A percentile compares a stretch with the other conserved stretches of the same genome.
phyloP scores from a whole-genome alignment of 2,329 filamentous ascomycete genomes.

The Pezicula carpinea region DNA sequence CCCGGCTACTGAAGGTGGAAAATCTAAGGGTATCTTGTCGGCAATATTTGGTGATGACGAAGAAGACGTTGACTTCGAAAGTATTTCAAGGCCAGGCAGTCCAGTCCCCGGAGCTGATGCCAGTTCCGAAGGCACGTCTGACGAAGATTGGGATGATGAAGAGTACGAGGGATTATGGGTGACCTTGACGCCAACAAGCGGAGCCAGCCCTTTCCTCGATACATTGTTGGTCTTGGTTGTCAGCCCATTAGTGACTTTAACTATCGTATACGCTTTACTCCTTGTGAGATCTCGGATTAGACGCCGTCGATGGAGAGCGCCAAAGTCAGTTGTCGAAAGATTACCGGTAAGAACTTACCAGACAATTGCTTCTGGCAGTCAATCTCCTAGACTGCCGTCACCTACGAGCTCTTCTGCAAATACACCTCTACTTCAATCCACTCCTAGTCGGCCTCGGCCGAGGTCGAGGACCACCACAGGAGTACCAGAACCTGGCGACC shows the following conservation, averaged over 20 bases:
- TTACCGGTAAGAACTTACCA: slow-evolving; percentile 96
- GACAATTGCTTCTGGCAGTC: slow-evolving; percentile 64
- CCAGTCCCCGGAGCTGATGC: slow-evolving; percentile 15
- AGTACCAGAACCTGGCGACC: slow-evolving; percentile 45
- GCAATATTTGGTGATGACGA: slow-evolving; percentile 46
- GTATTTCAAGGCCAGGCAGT: slow-evolving; percentile 21
- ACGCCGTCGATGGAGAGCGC: slow-evolving; percentile 88
- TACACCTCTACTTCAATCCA: slow-evolving; percentile 71
- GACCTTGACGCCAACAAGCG: slow-evolving; percentile 87
- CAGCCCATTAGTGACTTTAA: slow-evolving; percentile 86
- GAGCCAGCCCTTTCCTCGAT: slow-evolving; percentile 90
- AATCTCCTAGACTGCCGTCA: slow-evolving; percentile 55
- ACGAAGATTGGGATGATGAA: slow-evolving; percentile 31
- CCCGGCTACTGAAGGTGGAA: slow-evolving; percentile 10
- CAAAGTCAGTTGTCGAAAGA: slow-evolving; percentile 90
- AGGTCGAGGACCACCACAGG: slow-evolving; percentile 62
- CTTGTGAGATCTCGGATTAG: slow-evolving; percentile 85
- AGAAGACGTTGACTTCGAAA: slow-evolving; percentile 30
- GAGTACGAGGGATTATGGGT: slow-evolving; percentile 84
- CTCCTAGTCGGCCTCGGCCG: slow-evolving; percentile 49
- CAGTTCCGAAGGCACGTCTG: slow-evolving; percentile 7
- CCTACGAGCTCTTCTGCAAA: slow-evolving; percentile 64
- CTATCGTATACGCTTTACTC: slow-evolving; percentile 85
- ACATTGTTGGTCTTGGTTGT: slow-evolving; percentile 95
- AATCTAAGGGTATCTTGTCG: slow-evolving; percentile 38